A percentile compares a stretch with the other conserved stretches of the same genome.
phyloP scores from a whole-genome alignment of 1,284 basidiomycete genomes.

The Ceratobasidium papillatum region DNA sequence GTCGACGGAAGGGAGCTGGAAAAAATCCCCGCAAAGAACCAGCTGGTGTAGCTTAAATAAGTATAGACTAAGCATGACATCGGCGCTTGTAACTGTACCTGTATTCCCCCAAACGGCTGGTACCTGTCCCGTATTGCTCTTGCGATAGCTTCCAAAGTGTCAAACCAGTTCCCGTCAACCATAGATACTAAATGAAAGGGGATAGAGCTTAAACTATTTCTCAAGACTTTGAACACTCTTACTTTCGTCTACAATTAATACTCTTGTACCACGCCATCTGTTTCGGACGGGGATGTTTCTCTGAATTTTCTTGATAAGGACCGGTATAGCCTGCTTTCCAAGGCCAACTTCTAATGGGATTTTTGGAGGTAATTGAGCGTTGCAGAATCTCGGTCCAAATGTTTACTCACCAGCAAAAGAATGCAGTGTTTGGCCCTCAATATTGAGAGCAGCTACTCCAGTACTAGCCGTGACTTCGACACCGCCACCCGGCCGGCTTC shows the following conservation, averaged over 20 bases:
- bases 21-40: conserved; percentile 90
- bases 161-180: conserved; percentile 93
- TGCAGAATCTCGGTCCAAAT: too few species aligned
- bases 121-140: conserved; percentile 67
- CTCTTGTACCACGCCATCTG: conserved; percentile 78
- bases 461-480: conserved; percentile 89
- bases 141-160: conserved; percentile 81
- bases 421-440: conserved; percentile 92
- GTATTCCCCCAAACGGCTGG: conserved; percentile 93
- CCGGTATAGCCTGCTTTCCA: conserved; percentile 72
- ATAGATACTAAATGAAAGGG: conserved; percentile 78
- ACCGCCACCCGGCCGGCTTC: conserved; percentile 59
- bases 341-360: conserved; percentile 73
- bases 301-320: conserved; percentile 71
- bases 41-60: too few species aligned
- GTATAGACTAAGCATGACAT: conserved; percentile 45
- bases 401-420: conserved; percentile 75
- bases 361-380: too few species aligned
- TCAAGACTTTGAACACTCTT: conserved; percentile 24
- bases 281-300: conserved; percentile 74
- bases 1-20: conserved; percentile 92
- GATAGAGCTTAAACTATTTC: background rate
- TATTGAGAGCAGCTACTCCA: conserved; percentile 94
- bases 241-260: conserved; percentile 97
- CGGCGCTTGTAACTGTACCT: conserved; percentile 59